Evolutionary conservation across 2,329 filamentous ascomycete species (phyloP), one percentile per base, ranked within the genome.

Genomic region (Hypoxylon sp.): DNA sequence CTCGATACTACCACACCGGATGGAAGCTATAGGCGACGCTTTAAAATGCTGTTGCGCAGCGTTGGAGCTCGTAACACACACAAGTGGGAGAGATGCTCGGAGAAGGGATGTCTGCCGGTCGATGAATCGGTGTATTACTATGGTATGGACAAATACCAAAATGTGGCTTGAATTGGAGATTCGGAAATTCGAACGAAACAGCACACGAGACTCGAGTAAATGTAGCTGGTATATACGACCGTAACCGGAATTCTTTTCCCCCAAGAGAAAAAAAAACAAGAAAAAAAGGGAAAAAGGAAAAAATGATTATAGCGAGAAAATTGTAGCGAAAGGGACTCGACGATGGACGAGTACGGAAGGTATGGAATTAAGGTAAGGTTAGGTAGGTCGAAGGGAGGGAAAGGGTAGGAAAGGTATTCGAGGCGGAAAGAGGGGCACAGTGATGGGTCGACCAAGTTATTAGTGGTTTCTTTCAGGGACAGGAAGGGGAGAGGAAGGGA

Each of bases 241-340:
- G 52, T 50, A 19, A 46, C 51, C 53, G 19, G 23, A 62, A 32
- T 52, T 51, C 55, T 32, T 43, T 68, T 38, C 57, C 63, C 62
- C 30, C 28, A 45, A 59, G 36, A 53, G 43, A 56, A 55, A 53
- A 36, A 56, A 51, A 50, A 61, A 53, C 28, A 53, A 32, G 34
- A 56, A 57, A 34, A 50, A 45, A 49, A 38, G 30, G 28, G 23
- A 46, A 43, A 65, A 52, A n/a, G 38, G 50, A 46, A 60, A 58
- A 41, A 55, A 43, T 52, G 48, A 63, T 67, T 67, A 65, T 32
- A 62, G 53, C 13, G 59, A 64, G 63, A 36, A 41, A 52, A 55
- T 23, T 60, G 64, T 65, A 70, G 65, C 65, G 65, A 68, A 68
- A 68, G 60, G 65, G 61, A 70, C 65, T 68, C 65, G 65, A 65